Percentiles rank a stretch among this genome's conserved stretches.
Evolutionary conservation across 2,329 filamentous ascomycete species (phyloP).

Genomic region (Colletotrichum sp.): DNA sequence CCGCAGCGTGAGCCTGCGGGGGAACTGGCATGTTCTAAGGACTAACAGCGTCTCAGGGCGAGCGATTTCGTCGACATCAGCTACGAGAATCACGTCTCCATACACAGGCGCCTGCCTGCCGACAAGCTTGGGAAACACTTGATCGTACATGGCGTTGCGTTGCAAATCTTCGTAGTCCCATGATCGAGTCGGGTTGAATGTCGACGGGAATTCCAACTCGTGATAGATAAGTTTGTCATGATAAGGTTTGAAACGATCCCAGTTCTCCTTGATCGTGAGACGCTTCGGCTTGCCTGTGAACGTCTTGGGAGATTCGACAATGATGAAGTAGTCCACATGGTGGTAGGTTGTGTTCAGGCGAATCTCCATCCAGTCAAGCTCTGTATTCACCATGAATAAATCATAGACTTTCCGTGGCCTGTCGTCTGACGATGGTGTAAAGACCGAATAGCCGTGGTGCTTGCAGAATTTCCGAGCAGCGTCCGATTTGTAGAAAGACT

Average conservation of each 20-base stretch:
- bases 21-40: slow-evolving; percentile 57
- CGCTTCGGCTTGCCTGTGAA: slow-evolving; percentile 64
- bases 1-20: slow-evolving; percentile 55
- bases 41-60: slow-evolving; percentile 53
- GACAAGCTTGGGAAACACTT: slow-evolving; percentile 56
- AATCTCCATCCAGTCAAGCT: slow-evolving; percentile 71
- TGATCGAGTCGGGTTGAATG: slow-evolving; percentile 25
- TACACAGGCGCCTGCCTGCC: slow-evolving; percentile 43
- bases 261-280: slow-evolving; percentile 57
- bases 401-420: slow-evolving; percentile 61
- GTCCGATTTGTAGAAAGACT: slow-evolving; percentile 31
- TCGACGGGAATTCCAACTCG: slow-evolving; percentile 25
- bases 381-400: slow-evolving; percentile 66
- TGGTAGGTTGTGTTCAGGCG: slow-evolving; percentile 62
- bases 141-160: slow-evolving; percentile 62
- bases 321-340: slow-evolving; percentile 69
- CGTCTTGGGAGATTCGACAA: slow-evolving; percentile 63
- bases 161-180: slow-evolving; percentile 60
- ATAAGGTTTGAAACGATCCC: slow-evolving; percentile 56
- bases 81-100: slow-evolving; percentile 63
- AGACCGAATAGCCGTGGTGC: slow-evolving; percentile 36
- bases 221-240: slow-evolving; percentile 66
- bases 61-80: slow-evolving; percentile 66
- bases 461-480: slow-evolving; percentile 33
- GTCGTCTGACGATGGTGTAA: slow-evolving; percentile 25